Evolutionary conservation across 345 rosid species (phyloP).

Genomic region (Toxicodendron radicans): DNA sequence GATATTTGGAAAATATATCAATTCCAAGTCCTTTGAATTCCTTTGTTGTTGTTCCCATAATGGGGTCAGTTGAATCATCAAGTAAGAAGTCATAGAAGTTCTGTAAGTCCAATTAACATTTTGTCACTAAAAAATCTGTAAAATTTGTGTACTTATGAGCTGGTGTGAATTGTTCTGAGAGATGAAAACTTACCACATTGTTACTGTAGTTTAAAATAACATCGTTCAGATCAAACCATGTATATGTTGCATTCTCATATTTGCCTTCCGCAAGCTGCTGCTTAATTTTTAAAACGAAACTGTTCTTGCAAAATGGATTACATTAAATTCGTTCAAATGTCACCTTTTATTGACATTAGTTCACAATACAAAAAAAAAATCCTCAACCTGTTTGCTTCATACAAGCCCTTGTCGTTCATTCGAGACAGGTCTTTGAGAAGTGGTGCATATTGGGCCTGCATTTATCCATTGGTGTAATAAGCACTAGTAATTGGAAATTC

Average conservation of each 20-base stretch:
- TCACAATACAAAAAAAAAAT: too few relatives aligned
- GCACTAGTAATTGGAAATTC: background rate
- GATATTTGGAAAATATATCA: conserved; percentile 12
- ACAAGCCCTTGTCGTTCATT: conserved; percentile 28
- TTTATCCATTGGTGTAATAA: background rate
- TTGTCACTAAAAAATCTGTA: background rate
- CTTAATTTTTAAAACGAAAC: conserved; percentile 32
- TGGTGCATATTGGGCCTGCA: conserved; percentile 45
- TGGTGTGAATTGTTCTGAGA: too few relatives aligned
- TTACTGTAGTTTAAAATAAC: conserved; percentile 20
- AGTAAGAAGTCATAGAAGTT: conserved; percentile 37
- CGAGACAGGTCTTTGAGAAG: conserved; percentile 45
- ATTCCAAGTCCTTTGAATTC: background rate
- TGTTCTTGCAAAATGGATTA: conserved; percentile 1
- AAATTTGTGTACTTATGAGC: too few relatives aligned
- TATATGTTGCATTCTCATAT: conserved; percentile 27
- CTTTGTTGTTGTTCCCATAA: background rate
- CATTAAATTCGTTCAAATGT: background rate
- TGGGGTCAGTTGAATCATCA: conserved; percentile 12
- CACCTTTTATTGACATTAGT: too few relatives aligned
- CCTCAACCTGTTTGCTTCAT: conserved; percentile 32
- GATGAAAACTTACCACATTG: conserved; percentile 25
- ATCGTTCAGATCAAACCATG: conserved; percentile 29
- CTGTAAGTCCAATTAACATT: conserved; percentile 9
- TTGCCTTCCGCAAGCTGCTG: conserved; percentile 34